Base-by-base conservation (phyloP, 2,329 filamentous ascomycete species). In the Alternaria panax region DNA sequence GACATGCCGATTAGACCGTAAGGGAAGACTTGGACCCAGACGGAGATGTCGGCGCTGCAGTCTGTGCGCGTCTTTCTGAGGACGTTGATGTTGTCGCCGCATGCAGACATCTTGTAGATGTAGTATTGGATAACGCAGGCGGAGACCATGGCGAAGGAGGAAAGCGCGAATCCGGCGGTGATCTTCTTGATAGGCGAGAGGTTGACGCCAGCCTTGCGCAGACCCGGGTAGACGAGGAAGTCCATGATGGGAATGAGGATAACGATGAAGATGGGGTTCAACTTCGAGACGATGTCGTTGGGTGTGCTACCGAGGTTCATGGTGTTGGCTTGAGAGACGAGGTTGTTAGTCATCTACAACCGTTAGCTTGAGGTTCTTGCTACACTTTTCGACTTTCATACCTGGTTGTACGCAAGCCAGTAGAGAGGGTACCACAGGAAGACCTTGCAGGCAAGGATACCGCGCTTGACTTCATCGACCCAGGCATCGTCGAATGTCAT, bases 101-200 rank as follows among this genome's bases (percentile, higher is more conserved):
- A 74, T 1, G 67, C 47, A 8, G 65, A 68, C 71, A 71, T 70
- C 27, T 65, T 72, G 62, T 78, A 78, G 54, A 89, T 87, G 59
- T 84, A 81, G 59, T 84, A 82, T 70, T 89, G 86, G 1, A 87
- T 76, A 3, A 87, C 80, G 20, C 82, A 81, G 4, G 87, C 85
- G 18, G 84, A 85, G 5, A 87, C 76, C 78, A 88, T 88, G 3
- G 90, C 86, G 22, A 88, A 68, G 2, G 87, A 82, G 25, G 85
- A 88, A 51, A 90, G 82, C 59, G 87, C 76, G 80, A 93, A 93
- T 40, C 90, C 91, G 7, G 82, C 76, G 0, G 89, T 84, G 79
- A 93, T 93, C 75, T 88, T 89, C 81, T 89, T 92, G 80, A 93
- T 90, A 42, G 90, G 91, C 1, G 85, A 89, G 80, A 93, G 91